Percentiles rank a stretch among this genome's conserved stretches.
phyloP scores from a whole-genome alignment of 208 protist species.

The Leishmania mexicana region DNA sequence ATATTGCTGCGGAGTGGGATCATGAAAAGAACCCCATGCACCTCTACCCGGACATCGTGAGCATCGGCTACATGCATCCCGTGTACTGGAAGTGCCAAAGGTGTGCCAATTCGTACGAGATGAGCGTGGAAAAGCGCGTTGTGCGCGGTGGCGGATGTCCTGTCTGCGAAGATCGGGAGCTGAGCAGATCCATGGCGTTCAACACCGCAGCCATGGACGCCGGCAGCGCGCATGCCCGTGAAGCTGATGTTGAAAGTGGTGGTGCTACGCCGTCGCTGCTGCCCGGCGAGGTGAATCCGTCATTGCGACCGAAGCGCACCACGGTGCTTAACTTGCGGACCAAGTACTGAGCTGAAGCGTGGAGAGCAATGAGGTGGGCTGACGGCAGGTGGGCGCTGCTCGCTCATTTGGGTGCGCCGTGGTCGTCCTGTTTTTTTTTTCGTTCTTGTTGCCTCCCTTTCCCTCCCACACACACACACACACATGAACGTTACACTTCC shows the following conservation, averaged over 20 bases:
- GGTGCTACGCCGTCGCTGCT: slow-evolving; percentile 19
- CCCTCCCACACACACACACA: too few species aligned
- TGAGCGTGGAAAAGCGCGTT: slow-evolving; percentile 92
- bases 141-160: slow-evolving; percentile 83
- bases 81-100: slow-evolving; percentile 78
- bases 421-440: neutral
- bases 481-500: neutral
- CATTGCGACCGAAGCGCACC: slow-evolving; percentile 75
- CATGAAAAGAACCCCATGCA: slow-evolving; percentile 82
- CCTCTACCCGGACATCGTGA: slow-evolving; percentile 86
- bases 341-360: slow-evolving; percentile 58
- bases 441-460: neutral
- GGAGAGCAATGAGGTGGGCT: neutral
- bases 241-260: neutral
- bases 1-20: slow-evolving; percentile 91
- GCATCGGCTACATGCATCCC: slow-evolving; percentile 74
- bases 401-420: neutral
- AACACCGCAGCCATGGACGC: neutral
- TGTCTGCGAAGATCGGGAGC: slow-evolving; percentile 34
- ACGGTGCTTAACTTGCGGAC: slow-evolving; percentile 83
- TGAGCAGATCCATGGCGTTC: slow-evolving; percentile 3
- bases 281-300: slow-evolving; percentile 60
- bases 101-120: slow-evolving; percentile 62
- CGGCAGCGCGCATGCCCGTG: neutral
- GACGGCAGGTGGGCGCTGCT: neutral